phyloP scores from a whole-genome alignment of 352 stramenopile genomes.

The Peronospora belbahrii region DNA sequence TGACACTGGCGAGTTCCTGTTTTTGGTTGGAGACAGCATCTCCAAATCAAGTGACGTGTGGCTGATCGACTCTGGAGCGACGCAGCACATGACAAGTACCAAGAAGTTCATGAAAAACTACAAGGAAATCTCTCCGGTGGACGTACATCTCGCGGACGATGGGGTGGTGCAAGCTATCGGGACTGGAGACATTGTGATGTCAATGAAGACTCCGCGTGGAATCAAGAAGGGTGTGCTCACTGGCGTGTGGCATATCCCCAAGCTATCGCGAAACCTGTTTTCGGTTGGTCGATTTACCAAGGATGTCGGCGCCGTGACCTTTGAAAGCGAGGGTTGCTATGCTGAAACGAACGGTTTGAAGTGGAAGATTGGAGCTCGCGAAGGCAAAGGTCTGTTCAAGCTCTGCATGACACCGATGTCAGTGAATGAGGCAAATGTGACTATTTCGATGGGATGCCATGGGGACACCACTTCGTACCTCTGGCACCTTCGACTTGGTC shows the following conservation, averaged over 20 bases:
- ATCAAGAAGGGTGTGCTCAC: background rate
- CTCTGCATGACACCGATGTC: background rate
- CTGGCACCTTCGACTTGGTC: background rate
- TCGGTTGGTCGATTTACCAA: background rate
- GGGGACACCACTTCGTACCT: background rate
- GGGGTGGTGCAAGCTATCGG: background rate
- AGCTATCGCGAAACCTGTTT: background rate
- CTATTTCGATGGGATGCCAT: background rate
- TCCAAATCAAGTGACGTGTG: constrained; percentile 2
- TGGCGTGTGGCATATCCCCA: background rate
- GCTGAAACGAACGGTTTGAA: background rate
- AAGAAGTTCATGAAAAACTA: background rate
- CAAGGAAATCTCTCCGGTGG: background rate
- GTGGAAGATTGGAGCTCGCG: background rate
- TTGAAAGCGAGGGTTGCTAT: background rate
- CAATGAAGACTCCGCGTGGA: background rate
- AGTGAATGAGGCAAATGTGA: background rate
- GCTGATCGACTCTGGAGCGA: constrained; percentile 9
- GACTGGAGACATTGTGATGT: background rate
- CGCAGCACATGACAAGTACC: constrained; percentile 7
- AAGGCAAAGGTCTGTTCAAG: background rate
- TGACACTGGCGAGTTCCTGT: background rate
- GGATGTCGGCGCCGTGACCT: background rate
- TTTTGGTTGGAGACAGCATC: background rate
- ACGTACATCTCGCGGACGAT: background rate